phyloP scores from a whole-genome alignment of 805 yeast species.

The Candida cerambycidarum region DNA sequence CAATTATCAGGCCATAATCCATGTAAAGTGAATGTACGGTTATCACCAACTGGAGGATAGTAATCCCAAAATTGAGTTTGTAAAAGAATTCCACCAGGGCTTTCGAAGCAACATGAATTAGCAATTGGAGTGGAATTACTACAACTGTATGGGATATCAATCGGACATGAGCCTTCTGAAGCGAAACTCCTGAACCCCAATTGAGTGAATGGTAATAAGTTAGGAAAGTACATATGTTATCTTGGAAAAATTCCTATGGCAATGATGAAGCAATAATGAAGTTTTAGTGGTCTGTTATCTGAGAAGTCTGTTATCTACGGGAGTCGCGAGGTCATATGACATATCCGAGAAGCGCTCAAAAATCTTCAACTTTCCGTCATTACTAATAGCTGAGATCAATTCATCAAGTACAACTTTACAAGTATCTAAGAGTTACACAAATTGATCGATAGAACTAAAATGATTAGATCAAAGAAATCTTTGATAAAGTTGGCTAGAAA shows the following conservation, averaged over 20 bases:
- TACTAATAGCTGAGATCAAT: constrained; percentile 1
- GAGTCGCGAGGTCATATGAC: neutral
- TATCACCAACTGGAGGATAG: constrained; percentile 30
- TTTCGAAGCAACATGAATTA: constrained; percentile 49
- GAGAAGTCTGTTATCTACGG: too few relatives aligned
- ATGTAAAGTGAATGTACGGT: constrained; percentile 41
- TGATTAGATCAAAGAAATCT: constrained; percentile 10
- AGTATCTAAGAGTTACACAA: too few relatives aligned
- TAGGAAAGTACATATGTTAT: constrained; percentile 4
- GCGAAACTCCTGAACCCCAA: neutral
- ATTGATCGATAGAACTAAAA: constrained; percentile 6
- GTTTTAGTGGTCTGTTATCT: too few relatives aligned
- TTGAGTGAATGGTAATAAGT: neutral
- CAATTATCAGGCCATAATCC: constrained; percentile 47
- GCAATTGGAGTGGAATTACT: constrained; percentile 37
- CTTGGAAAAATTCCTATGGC: too few relatives aligned
- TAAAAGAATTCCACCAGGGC: constrained; percentile 39
- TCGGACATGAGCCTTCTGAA: constrained; percentile 44
- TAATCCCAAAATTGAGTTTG: constrained; percentile 42
- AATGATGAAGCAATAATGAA: too few relatives aligned
- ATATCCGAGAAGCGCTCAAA: constrained; percentile 2
- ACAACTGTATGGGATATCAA: constrained; percentile 61
- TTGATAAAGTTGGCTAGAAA: constrained; percentile 7
- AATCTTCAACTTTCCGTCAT: constrained; percentile 2
- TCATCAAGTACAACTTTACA: too few relatives aligned